Evolutionary conservation across 306 rosid genomes (phyloP).

Genomic region (Glycyrrhiza uralensis): DNA sequence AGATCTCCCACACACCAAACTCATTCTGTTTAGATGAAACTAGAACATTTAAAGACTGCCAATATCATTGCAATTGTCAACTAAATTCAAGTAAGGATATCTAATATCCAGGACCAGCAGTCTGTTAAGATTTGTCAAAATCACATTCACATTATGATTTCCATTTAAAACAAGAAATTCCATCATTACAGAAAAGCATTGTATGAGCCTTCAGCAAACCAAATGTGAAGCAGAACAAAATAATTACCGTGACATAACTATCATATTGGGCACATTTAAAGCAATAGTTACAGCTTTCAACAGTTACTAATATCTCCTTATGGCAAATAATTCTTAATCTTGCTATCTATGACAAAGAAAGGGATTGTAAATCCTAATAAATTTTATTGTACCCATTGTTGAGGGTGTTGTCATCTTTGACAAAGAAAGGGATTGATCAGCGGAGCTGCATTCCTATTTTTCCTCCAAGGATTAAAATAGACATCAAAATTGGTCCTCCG

Average conservation of each 20-base stretch:
- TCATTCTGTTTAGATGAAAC: conserved; percentile 65
- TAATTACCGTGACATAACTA: not conserved
- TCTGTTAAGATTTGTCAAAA: not conserved
- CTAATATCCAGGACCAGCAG: conserved; percentile 2
- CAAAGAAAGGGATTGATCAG: not conserved
- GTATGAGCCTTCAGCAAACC: not conserved
- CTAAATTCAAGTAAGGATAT: conserved; percentile 20
- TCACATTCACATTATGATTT: not conserved
- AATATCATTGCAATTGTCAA: conserved; percentile 12
- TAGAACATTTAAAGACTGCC: conserved; percentile 5
- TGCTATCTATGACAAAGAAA: not conserved
- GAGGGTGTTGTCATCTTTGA: not conserved
- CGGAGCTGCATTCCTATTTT: not conserved
- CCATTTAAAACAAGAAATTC: too few relatives aligned
- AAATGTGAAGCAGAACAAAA: not conserved
- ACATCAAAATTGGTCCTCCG: not conserved
- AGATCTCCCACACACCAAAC: conserved; percentile 98
- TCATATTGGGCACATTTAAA: not conserved
- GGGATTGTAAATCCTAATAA: not conserved
- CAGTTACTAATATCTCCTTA: not conserved
- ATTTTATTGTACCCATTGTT: not conserved
- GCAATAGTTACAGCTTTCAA: not conserved
- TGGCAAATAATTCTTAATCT: not conserved
- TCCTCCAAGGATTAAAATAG: not conserved
- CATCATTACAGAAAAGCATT: not conserved